phyloP scores from a whole-genome alignment of 176 grass and related monocot genomes.

The Oryza glumipatula region DNA sequence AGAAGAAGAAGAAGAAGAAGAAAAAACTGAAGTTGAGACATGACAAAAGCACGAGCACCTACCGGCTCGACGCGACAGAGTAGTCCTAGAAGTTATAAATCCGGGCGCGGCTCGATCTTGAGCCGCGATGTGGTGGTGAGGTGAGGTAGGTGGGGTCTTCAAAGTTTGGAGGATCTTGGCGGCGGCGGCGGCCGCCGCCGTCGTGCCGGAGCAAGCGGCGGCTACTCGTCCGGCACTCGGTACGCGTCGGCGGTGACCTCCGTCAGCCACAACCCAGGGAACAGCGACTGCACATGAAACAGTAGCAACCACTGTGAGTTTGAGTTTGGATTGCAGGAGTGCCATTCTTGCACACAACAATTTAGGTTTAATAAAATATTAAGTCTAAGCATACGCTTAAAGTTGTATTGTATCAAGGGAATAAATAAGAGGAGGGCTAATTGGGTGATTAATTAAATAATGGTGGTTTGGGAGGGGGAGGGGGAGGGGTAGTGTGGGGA shows the following conservation, averaged over 20 bases:
- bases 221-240: slow-evolving; percentile 54
- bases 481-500: slow-evolving; percentile 35
- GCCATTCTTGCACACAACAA: slow-evolving; percentile 48
- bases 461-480: slow-evolving; percentile 3
- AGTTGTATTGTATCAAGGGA: slow-evolving; percentile 13
- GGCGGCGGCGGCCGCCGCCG: not conserved
- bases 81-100: slow-evolving; percentile 8
- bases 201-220: not conserved
- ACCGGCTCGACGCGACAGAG: not conserved
- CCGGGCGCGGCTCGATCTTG: not conserved
- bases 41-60: slow-evolving; percentile 15
- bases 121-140: not conserved
- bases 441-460: not conserved
- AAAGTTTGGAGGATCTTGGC: not conserved
- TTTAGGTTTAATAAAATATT: not conserved
- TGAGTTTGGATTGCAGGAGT: slow-evolving; percentile 2
- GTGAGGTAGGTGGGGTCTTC: slow-evolving; percentile 7
- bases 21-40: too few relatives aligned
- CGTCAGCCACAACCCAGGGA: slow-evolving; percentile 71
- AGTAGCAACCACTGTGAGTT: not conserved
- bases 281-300: slow-evolving; percentile 52
- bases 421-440: not conserved
- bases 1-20: not conserved
- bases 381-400: not conserved
- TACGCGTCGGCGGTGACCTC: slow-evolving; percentile 79